Percentiles rank a stretch among this genome's conserved stretches.
Conservation (phyloP, 1,284 basidiomycete species). For the Tilletiopsis washingtonensis region DNA sequence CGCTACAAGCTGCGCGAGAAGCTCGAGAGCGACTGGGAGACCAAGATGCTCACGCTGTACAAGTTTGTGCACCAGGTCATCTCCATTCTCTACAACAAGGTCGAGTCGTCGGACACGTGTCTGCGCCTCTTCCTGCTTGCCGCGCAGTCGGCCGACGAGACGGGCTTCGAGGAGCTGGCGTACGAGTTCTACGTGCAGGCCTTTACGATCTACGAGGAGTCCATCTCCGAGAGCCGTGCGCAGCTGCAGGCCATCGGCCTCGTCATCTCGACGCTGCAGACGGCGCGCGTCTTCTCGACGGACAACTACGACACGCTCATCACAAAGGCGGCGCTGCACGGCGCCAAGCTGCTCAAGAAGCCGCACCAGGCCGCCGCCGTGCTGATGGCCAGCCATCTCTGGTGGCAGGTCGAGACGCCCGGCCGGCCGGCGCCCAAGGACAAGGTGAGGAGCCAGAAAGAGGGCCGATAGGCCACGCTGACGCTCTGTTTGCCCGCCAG, state of each 20-base stretch:
- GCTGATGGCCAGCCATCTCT: slow-evolving; percentile 45
- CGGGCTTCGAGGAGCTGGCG: slow-evolving; percentile 40
- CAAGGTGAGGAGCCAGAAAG: slow-evolving; percentile 8
- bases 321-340: slow-evolving; percentile 44
- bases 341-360: slow-evolving; percentile 45
- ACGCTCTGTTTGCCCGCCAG: slow-evolving; percentile 3
- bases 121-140: slow-evolving; percentile 39
- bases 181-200: slow-evolving; percentile 47
- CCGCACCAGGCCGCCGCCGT: slow-evolving; percentile 46
- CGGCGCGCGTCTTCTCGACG: slow-evolving; percentile 33
- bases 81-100: slow-evolving; percentile 40
- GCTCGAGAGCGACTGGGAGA: slow-evolving; percentile 21
- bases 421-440: slow-evolving; percentile 7
- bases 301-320: slow-evolving; percentile 45
- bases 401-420: slow-evolving; percentile 34
- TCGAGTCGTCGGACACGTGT: slow-evolving; percentile 42
- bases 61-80: slow-evolving; percentile 46
- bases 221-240: slow-evolving; percentile 40
- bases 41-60: slow-evolving; percentile 42
- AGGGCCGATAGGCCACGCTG: background rate
- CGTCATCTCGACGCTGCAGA: slow-evolving; percentile 41
- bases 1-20: slow-evolving; percentile 35
- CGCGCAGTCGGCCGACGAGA: slow-evolving; percentile 43
- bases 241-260: slow-evolving; percentile 42
- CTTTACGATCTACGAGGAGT: slow-evolving; percentile 46